Percentiles rank a stretch among this genome's conserved stretches.
Evolutionary conservation across 2,329 filamentous ascomycete genomes (phyloP).

Genomic region (Erysiphe neolycopersici): DNA sequence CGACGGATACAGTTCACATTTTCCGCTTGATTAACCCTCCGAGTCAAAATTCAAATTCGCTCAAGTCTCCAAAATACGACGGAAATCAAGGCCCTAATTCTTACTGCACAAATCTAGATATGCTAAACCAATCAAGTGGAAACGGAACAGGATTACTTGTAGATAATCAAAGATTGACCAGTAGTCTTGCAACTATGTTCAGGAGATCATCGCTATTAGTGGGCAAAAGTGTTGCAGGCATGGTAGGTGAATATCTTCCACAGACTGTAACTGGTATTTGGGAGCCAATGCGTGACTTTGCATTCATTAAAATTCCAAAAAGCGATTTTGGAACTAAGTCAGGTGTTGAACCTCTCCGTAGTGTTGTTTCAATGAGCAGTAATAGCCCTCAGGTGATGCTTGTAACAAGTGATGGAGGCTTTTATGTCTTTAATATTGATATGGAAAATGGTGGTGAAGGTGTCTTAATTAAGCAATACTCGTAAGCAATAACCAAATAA

Average conservation of each 20-base stretch:
- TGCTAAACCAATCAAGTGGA: slow-evolving; percentile 10
- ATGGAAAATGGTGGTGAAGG: slow-evolving; percentile 88
- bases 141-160: slow-evolving; percentile 9
- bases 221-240: slow-evolving; percentile 64
- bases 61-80: slow-evolving; percentile 6
- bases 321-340: slow-evolving; percentile 14
- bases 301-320: slow-evolving; percentile 80
- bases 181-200: slow-evolving; percentile 70
- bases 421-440: slow-evolving; percentile 88
- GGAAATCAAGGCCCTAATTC: slow-evolving; percentile 17
- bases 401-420: slow-evolving; percentile 82
- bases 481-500: slow-evolving; percentile 29
- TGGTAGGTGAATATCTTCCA: slow-evolving; percentile 75
- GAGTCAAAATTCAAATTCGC: slow-evolving; percentile 13
- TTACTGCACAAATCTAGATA: slow-evolving; percentile 26
- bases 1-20: slow-evolving; percentile 88
- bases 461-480: slow-evolving; percentile 71
- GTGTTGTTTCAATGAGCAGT: slow-evolving; percentile 92
- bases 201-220: slow-evolving; percentile 89
- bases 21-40: slow-evolving; percentile 45
- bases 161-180: slow-evolving; percentile 27
- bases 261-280: slow-evolving; percentile 92
- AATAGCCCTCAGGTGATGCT: slow-evolving; percentile 94
- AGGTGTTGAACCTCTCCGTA: slow-evolving; percentile 35
- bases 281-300: slow-evolving; percentile 87